phyloP scores from a whole-genome alignment of 345 rosid species.

The Hibiscus tridactylites region DNA sequence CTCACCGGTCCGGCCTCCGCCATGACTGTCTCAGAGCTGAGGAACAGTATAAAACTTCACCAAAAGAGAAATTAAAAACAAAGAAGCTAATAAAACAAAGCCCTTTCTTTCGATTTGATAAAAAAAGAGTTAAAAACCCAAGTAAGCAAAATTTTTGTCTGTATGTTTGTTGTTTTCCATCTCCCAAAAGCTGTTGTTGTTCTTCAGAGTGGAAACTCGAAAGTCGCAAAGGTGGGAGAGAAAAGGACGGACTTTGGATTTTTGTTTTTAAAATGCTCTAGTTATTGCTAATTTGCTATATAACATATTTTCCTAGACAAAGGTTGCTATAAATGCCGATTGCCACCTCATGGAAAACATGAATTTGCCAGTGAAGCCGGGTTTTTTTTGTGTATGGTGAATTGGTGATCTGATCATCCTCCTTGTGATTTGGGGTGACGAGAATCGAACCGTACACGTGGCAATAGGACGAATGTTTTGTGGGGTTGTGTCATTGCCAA shows the following conservation, averaged over 20 bases:
- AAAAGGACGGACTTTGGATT: background rate
- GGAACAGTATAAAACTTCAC: background rate
- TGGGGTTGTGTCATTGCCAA: background rate
- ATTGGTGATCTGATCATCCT: too few relatives aligned
- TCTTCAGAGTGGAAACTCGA: background rate
- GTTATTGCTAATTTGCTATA: background rate
- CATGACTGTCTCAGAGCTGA: background rate
- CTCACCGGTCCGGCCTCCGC: background rate
- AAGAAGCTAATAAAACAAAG: background rate
- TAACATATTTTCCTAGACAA: background rate
- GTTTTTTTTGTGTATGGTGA: background rate
- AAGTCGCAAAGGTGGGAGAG: background rate
- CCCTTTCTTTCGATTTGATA: too few relatives aligned
- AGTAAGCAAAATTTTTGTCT: background rate
- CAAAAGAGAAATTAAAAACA: background rate
- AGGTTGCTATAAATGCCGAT: background rate
- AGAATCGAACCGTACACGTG: conserved; percentile 30
- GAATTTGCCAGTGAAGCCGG: background rate
- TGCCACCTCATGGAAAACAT: background rate
- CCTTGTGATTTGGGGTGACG: conserved; percentile 2
- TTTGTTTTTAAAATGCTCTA: background rate
- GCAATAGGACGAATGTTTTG: conserved; percentile 1
- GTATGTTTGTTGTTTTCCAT: background rate
- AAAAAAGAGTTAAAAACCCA: background rate
- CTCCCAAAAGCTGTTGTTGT: background rate